Conservation (phyloP, 1,284 basidiomycete genomes). For the Cryptococcus maquisensis region DNA sequence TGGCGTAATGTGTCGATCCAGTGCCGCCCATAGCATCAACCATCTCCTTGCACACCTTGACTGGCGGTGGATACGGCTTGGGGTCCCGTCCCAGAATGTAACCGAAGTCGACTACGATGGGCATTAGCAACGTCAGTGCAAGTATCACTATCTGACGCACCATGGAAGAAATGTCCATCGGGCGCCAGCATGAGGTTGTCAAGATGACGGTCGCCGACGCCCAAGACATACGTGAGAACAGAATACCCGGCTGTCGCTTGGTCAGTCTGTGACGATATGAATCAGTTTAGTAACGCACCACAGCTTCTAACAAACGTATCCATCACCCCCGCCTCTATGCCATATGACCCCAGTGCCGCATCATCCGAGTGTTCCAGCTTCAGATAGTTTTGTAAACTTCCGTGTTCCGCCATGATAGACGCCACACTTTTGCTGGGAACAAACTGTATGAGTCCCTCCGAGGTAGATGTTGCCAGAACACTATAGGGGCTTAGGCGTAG, state of each 20-base stretch:
- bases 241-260: slow-evolving; percentile 80
- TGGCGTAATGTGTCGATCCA: slow-evolving; percentile 82
- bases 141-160: slow-evolving; percentile 11
- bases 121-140: not conserved
- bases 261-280: slow-evolving; percentile 8
- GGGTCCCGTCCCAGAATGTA: slow-evolving; percentile 98
- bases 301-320: slow-evolving; percentile 97
- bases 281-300: slow-evolving; percentile 58
- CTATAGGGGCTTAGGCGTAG: slow-evolving; percentile 88
- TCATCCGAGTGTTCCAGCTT: slow-evolving; percentile 82
- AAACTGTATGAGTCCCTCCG: slow-evolving; percentile 95
- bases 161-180: slow-evolving; percentile 64
- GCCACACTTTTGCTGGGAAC: slow-evolving; percentile 94
- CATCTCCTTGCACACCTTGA: slow-evolving; percentile 99
- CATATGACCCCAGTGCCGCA: slow-evolving; percentile 84
- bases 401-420: slow-evolving; percentile 85
- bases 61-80: slow-evolving; percentile 94
- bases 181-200: slow-evolving; percentile 92
- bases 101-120: slow-evolving; percentile 81
- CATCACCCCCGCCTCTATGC: slow-evolving; percentile 84
- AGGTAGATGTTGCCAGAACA: slow-evolving; percentile 85
- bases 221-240: slow-evolving; percentile 93
- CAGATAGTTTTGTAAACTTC: slow-evolving; percentile 85
- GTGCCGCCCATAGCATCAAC: slow-evolving; percentile 98
- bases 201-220: slow-evolving; percentile 94